These are phyloP conservation scores for Phytophthora kernoviae DNA, from an alignment of 352 stramenopile species.

Conservation along the genomic window DNA sequence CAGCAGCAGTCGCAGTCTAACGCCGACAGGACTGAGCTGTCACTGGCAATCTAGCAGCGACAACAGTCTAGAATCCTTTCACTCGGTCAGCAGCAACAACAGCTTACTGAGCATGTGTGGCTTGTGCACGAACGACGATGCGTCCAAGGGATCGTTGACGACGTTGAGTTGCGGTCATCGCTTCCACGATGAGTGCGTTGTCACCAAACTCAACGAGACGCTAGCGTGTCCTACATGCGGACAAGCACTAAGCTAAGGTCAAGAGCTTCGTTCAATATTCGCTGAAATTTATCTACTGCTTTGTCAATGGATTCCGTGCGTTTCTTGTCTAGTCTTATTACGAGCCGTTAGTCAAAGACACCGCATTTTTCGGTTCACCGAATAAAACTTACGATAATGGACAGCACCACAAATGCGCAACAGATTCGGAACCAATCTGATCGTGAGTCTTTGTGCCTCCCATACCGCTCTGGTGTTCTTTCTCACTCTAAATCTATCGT, in stretches of 20 bases:
- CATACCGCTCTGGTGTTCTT: not conserved
- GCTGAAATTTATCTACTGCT: not conserved
- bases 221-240: conserved; percentile 47
- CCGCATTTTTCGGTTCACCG: not conserved
- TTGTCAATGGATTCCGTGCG: not conserved
- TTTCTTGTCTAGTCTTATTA: not conserved
- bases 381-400: not conserved
- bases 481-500: no score
- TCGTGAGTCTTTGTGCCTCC: not conserved
- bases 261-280: not conserved
- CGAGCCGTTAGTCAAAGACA: not conserved
- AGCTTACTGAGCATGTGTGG: conserved; percentile 21
- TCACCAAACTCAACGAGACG: conserved; percentile 61
- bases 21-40: conserved; percentile 10
- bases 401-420: not conserved
- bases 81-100: conserved; percentile 41
- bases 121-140: conserved; percentile 29
- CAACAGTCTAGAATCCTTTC: conserved; percentile 37
- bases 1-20: conserved; percentile 28
- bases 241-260: conserved; percentile 17
- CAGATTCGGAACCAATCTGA: not conserved
- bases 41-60: conserved; percentile 29
- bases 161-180: conserved; percentile 56
- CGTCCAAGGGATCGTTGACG: conserved; percentile 31
- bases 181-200: conserved; percentile 75